phyloP scores from a whole-genome alignment of 1,139 yeast genomes.

The Arxiozyma telluris region DNA sequence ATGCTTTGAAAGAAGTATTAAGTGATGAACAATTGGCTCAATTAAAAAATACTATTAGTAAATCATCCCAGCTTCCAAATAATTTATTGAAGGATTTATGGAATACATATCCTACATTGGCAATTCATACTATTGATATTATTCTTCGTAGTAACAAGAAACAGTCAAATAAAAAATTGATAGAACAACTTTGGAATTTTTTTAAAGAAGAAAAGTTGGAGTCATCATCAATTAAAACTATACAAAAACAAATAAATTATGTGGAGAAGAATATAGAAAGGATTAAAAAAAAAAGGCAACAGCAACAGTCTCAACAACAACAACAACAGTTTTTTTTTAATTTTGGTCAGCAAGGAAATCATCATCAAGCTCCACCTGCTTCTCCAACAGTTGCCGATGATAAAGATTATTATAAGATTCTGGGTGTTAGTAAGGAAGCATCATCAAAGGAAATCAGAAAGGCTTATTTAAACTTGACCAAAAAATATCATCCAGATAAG shows the following conservation, averaged over 20 bases:
- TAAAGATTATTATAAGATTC: conserved; percentile 71
- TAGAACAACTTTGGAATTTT: conserved; percentile 18
- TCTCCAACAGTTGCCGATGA: conserved; percentile 33
- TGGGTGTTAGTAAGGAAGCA: conserved; percentile 62
- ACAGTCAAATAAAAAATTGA: conserved; percentile 8
- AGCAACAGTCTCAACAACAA: conserved; percentile 31
- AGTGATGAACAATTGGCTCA: conserved; percentile 11
- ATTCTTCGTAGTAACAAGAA: conserved; percentile 11
- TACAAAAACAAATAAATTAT: conserved; percentile 10
- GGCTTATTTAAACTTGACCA: conserved; percentile 71
- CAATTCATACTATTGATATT: conserved; percentile 16
- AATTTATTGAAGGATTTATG: conserved; percentile 20
- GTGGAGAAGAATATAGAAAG: conserved; percentile 13
- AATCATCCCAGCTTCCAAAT: conserved; percentile 13
- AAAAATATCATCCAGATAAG: conserved; percentile 88
- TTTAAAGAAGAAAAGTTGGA: conserved; percentile 16
- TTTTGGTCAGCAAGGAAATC: conserved; percentile 42
- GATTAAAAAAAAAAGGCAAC: conserved; percentile 11
- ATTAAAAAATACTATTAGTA: conserved; percentile 8
- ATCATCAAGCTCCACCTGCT: conserved; percentile 34
- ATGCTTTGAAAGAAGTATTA: conserved; percentile 14
- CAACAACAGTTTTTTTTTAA: conserved; percentile 23
- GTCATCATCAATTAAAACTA: conserved; percentile 14
- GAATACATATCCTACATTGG: conserved; percentile 24
- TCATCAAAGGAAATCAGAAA: conserved; percentile 65